Percentiles rank a stretch among this genome's conserved stretches.
Conservation (phyloP, 495 filamentous ascomycete species). For the Aspergillus cavernicola region DNA sequence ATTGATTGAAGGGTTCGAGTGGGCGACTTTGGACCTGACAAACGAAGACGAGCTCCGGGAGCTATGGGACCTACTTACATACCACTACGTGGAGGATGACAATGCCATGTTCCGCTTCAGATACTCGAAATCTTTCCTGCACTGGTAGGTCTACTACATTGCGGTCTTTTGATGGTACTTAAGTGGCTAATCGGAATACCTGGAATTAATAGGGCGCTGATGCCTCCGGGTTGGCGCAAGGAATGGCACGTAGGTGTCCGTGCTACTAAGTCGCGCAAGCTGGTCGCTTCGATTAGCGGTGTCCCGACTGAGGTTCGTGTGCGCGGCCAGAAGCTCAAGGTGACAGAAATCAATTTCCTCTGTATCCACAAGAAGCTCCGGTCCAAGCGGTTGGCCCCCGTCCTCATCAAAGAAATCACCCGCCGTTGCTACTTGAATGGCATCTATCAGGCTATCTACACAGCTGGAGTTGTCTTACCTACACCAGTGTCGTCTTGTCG, state of each 20-base stretch:
- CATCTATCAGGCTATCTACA: conserved; percentile 94
- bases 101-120: conserved; percentile 97
- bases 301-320: conserved; percentile 80
- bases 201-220: conserved; percentile 65
- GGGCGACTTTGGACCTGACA: conserved; percentile 85
- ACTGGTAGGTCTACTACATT: conserved; percentile 58
- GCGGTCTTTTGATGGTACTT: not conserved
- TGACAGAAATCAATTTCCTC: conserved; percentile 95
- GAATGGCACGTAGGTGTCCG: conserved; percentile 96
- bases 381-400: conserved; percentile 82
- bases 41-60: conserved; percentile 67
- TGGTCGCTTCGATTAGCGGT: conserved; percentile 93
- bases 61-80: conserved; percentile 80
- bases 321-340: conserved; percentile 66
- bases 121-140: conserved; percentile 82
- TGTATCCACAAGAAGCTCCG: conserved; percentile 97
- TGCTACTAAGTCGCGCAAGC: conserved; percentile 66
- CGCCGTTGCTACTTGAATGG: conserved; percentile 77
- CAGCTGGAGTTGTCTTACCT: conserved; percentile 83
- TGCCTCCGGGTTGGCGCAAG: conserved; percentile 91
- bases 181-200: conserved; percentile 6
- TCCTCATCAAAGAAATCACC: conserved; percentile 96
- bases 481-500: conserved; percentile 87
- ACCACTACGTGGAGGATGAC: conserved; percentile 95
- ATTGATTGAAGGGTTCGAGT: conserved; percentile 79